Percentiles rank a stretch among this genome's conserved stretches.
phyloP scores from a whole-genome alignment of 495 filamentous ascomycete genomes.

The Xylaria sp. region DNA sequence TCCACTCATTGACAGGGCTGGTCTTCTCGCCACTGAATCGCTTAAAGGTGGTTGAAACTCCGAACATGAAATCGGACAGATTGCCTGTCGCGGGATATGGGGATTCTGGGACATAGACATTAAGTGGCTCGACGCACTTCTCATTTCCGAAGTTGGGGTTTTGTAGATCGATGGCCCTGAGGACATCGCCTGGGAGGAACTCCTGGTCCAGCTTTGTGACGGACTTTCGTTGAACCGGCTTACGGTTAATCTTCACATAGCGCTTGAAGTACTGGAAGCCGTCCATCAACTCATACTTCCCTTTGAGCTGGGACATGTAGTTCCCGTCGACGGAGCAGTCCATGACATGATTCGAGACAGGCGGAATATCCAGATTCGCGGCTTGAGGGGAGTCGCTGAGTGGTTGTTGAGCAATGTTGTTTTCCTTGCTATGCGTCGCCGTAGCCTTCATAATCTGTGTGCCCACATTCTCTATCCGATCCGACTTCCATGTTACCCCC shows the following conservation, averaged over 20 bases:
- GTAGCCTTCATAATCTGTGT: constrained; percentile 47
- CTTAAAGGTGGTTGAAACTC: constrained; percentile 56
- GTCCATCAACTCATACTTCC: constrained; percentile 53
- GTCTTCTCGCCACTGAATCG: constrained; percentile 52
- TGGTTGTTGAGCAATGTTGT: constrained; percentile 42
- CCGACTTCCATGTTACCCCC: constrained; percentile 45
- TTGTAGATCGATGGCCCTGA: constrained; percentile 52
- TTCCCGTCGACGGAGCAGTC: constrained; percentile 55
- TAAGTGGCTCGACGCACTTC: constrained; percentile 53
- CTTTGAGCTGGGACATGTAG: constrained; percentile 47
- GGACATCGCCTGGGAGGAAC: constrained; percentile 49
- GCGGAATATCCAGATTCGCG: constrained; percentile 31
- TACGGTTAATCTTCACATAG: constrained; percentile 54
- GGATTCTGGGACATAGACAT: constrained; percentile 55
- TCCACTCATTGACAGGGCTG: constrained; percentile 55
- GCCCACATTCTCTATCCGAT: constrained; percentile 47
- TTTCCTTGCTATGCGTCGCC: constrained; percentile 43
- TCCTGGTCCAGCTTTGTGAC: constrained; percentile 54
- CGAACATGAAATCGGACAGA: constrained; percentile 57
- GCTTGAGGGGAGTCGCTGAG: constrained; percentile 34
- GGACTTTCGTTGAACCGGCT: constrained; percentile 52
- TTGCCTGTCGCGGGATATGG: constrained; percentile 55
- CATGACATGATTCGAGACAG: constrained; percentile 40
- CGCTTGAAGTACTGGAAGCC: constrained; percentile 60
- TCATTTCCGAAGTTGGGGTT: constrained; percentile 46